Evolutionary conservation across 176 grass and related monocot species (phyloP).

Genomic region (Chrysopogon serrulatus): DNA sequence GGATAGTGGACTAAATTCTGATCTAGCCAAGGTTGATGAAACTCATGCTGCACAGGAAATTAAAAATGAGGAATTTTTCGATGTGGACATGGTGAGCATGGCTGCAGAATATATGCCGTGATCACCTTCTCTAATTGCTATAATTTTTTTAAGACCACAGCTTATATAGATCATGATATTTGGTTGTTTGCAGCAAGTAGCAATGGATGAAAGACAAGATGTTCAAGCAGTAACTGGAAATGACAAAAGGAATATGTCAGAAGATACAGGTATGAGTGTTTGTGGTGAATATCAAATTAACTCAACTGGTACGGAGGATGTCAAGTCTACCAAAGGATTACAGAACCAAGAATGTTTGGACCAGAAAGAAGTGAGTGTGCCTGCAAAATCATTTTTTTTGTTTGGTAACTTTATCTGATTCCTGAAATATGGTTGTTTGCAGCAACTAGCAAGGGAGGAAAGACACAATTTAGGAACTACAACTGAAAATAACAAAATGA

Average conservation of each 20-base stretch:
- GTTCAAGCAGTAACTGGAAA: background rate
- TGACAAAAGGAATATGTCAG: background rate
- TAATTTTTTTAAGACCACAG: background rate
- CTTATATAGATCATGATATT: constrained; percentile 14
- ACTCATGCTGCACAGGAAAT: constrained; percentile 5
- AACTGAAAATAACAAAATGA: constrained; percentile 11
- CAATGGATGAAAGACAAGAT: constrained; percentile 23
- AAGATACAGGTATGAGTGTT: constrained; percentile 8
- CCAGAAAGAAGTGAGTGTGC: constrained; percentile 35
- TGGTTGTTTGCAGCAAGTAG: constrained; percentile 31
- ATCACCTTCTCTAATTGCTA: background rate
- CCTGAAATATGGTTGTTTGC: constrained; percentile 22
- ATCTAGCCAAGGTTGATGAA: constrained; percentile 22
- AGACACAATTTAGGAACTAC: constrained; percentile 11
- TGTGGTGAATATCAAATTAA: background rate
- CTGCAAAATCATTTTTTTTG: background rate
- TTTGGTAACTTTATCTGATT: background rate
- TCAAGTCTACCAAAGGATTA: constrained; percentile 16
- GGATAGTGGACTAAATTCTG: background rate
- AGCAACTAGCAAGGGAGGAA: constrained; percentile 36
- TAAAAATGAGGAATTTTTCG: constrained; percentile 14
- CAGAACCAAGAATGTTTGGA: constrained; percentile 14
- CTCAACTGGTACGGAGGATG: background rate
- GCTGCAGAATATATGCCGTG: background rate
- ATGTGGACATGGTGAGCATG: constrained; percentile 28